Percentiles rank a stretch among this genome's conserved stretches.
phyloP scores from a whole-genome alignment of 306 rosid species.

The Hylodesmum podocarpum region DNA sequence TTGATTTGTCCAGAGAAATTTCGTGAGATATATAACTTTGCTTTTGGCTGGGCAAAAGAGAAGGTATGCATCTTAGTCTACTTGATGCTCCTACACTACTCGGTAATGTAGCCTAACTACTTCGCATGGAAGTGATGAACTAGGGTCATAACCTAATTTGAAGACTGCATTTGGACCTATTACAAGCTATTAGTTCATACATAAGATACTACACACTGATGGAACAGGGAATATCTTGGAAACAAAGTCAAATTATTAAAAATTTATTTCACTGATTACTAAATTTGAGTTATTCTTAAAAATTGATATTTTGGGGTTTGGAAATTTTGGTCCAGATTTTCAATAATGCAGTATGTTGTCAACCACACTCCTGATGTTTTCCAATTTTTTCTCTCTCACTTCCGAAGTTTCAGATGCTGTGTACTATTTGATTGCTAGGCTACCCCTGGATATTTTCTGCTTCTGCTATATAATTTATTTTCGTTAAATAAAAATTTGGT shows the following conservation, averaged over 20 bases:
- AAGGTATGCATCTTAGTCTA: constrained; percentile 55
- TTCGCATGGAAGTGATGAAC: background rate
- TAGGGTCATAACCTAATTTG: constrained; percentile 1
- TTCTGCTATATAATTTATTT: background rate
- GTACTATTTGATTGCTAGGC: background rate
- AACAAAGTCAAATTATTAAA: background rate
- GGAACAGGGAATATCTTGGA: background rate
- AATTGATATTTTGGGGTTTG: background rate
- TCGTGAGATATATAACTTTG: constrained; percentile 93
- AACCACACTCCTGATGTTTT: background rate
- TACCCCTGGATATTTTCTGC: background rate
- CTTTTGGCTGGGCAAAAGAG: constrained; percentile 99
- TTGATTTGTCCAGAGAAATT: constrained; percentile 78
- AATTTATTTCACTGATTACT: background rate
- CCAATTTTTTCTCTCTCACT: background rate
- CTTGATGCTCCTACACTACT: background rate
- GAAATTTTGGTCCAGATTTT: background rate
- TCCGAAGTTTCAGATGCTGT: constrained; percentile 7
- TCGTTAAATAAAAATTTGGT: background rate
- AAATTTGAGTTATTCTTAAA: background rate
- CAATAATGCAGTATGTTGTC: background rate
- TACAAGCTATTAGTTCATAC: constrained; percentile 6
- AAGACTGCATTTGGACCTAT: background rate
- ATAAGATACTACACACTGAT: background rate
- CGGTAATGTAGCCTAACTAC: constrained; percentile 3